Evolutionary conservation across 1,139 yeast genomes (phyloP), one percentile per base, ranked within the genome.

Genomic region (Entelexis sorbosivorans): DNA sequence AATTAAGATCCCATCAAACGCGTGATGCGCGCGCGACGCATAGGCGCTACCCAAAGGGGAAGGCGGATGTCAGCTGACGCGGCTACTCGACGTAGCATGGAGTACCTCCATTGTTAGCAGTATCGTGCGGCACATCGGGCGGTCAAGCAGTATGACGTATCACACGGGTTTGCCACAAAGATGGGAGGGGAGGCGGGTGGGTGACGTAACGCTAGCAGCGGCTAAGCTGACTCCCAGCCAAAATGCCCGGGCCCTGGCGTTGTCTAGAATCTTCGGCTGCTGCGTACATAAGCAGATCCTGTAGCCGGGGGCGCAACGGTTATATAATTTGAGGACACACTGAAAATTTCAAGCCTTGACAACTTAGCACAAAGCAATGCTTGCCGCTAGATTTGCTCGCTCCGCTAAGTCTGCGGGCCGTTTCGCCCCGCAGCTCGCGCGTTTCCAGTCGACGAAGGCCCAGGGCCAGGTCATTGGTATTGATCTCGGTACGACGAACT

Each of bases 401-500:
- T 58, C 61, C 52, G 64, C 63, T 49, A 56, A 58, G 29, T 34
- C 52, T 19, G 60, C 59, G 46, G 42, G 47, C 43, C 55, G 55
- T 45, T 28, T 45, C 22, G 51, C 60, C 45, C 53, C 59, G 44
- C 54, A 51, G 52, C 47, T 59, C 47, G 61, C 58, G 45, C 67
- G 72, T 47, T 66, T 64, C 64, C 68, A 68, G 63, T 66, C 70
- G 44, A 61, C 62, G 52, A 69, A 70, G 63, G 71, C 69, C 52
- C 72, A 69, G 59, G 73, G 73, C 50, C 77, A 89, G 64, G 97
- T 91, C 56, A 89, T 91, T 66, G 98, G 98, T 77, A 89, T 91
- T 68, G 98, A 91, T 75, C 79, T 91, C 70, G 98, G 98, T 75
- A 91, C 97, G 71, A 91, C 97, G 72, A 91, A 91, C 80, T 91